Conservation (phyloP, 768 basidiomycete species). For the Pilatotrama ljubarskyi region DNA sequence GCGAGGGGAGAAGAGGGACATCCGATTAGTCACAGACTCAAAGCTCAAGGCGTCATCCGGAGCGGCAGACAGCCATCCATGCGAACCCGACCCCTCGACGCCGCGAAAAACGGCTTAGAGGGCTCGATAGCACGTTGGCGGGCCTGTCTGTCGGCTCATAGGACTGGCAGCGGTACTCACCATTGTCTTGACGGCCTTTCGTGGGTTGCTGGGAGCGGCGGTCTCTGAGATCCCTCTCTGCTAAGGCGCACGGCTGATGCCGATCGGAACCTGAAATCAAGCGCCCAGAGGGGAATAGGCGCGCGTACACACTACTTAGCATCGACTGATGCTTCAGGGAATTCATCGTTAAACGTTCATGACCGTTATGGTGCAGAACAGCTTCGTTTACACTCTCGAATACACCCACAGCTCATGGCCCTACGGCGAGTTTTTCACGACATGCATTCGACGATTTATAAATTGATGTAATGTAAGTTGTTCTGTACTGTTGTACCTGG, state of each 20-base stretch:
- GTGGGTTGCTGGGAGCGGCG: slow-evolving; percentile 26
- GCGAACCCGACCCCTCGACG: slow-evolving; percentile 10
- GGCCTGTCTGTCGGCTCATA: background rate
- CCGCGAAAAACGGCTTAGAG: background rate
- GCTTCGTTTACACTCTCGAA: too few relatives aligned
- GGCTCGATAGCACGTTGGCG: background rate
- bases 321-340: background rate
- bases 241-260: slow-evolving; percentile 13
- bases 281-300: background rate
- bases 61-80: slow-evolving; percentile 27
- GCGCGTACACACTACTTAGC: background rate
- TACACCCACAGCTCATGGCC: too few relatives aligned
- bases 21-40: background rate
- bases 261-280: slow-evolving; percentile 17
- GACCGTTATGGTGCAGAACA: too few relatives aligned
- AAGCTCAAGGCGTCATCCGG: slow-evolving; percentile 28
- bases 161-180: slow-evolving; percentile 27
- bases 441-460: too few relatives aligned
- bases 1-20: slow-evolving; percentile 12
- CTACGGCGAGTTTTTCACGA: too few relatives aligned
- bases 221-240: slow-evolving; percentile 9
- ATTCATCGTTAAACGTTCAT: background rate
- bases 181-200: slow-evolving; percentile 34
- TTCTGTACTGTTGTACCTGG: too few relatives aligned
- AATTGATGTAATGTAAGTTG: too few relatives aligned